phyloP scores from a whole-genome alignment of 2,329 filamentous ascomycete genomes.

The Ophiocordyceps unilateralis region DNA sequence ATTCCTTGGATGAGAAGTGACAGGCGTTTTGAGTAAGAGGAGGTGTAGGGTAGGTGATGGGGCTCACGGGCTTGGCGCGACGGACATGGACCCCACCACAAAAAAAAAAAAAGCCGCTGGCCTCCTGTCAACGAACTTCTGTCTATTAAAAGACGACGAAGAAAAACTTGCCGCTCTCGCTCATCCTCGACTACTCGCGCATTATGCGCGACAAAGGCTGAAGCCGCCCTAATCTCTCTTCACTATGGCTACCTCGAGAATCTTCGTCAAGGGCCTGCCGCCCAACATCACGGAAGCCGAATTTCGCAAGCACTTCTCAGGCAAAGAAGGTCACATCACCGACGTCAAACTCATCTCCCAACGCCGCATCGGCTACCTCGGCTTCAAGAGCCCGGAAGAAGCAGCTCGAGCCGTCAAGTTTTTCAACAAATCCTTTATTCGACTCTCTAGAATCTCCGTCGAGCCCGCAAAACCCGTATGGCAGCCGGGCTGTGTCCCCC shows the following conservation, averaged over 20 bases:
- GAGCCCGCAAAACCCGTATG: conserved; percentile 68
- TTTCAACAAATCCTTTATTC: conserved; percentile 89
- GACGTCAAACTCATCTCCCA: conserved; percentile 84
- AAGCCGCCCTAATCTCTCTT: too few species aligned
- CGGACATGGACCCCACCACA: neutral
- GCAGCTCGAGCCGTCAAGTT: conserved; percentile 77
- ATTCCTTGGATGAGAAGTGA: neutral
- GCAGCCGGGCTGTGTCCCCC: conserved; percentile 4
- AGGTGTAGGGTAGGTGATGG: conserved; percentile 1
- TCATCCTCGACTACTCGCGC: neutral
- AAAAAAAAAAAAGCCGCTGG: neutral
- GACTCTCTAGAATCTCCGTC: conserved; percentile 85
- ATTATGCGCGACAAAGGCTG: neutral
- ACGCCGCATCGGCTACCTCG: conserved; percentile 86
- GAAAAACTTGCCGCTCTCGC: neutral
- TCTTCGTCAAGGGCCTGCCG: conserved; percentile 71
- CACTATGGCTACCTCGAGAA: conserved; percentile 43
- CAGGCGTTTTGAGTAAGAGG: neutral
- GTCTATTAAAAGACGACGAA: neutral
- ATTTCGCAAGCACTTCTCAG: conserved; percentile 76
- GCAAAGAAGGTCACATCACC: conserved; percentile 56
- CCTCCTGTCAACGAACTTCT: neutral
- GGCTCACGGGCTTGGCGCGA: neutral
- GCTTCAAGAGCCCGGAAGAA: conserved; percentile 69
- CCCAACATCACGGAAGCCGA: conserved; percentile 72